phyloP scores from a whole-genome alignment of 2,329 filamentous ascomycete genomes.

The Trichophyton simii region DNA sequence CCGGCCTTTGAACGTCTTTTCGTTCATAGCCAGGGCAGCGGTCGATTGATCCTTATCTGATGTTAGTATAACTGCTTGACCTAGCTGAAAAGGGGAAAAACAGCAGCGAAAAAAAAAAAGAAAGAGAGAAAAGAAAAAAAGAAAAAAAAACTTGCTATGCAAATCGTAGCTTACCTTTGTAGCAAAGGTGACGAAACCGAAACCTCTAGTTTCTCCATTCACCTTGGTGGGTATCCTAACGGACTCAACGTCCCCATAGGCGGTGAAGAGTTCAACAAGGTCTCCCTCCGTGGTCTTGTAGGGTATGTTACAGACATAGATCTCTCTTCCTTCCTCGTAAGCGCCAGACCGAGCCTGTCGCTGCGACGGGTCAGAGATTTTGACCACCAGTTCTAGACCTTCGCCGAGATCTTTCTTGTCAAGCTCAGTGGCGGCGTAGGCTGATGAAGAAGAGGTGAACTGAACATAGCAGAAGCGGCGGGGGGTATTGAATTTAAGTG shows the following conservation, averaged over 20 bases:
- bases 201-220: constrained; percentile 59
- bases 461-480: constrained; percentile 93
- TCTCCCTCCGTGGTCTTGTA: constrained; percentile 53
- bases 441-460: constrained; percentile 58
- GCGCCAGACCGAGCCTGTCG: constrained; percentile 72
- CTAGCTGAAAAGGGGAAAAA: background rate
- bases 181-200: constrained; percentile 66
- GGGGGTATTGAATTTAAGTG: constrained; percentile 74
- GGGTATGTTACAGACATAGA: constrained; percentile 63
- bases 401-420: constrained; percentile 59
- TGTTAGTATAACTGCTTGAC: constrained; percentile 9
- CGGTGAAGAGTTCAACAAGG: constrained; percentile 56
- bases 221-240: constrained; percentile 59
- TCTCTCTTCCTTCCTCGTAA: constrained; percentile 72
- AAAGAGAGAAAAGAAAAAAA: background rate
- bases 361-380: constrained; percentile 69
- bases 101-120: background rate
- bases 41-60: constrained; percentile 45
- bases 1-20: constrained; percentile 55
- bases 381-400: constrained; percentile 56
- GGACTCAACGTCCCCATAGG: constrained; percentile 61
- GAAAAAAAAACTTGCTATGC: background rate
- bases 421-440: constrained; percentile 58
- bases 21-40: constrained; percentile 56
- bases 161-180: constrained; percentile 39